A percentile compares a stretch with the other conserved stretches of the same genome.
Conservation (phyloP, 2,329 filamentous ascomycete species). For the Biscogniauxia sp. region DNA sequence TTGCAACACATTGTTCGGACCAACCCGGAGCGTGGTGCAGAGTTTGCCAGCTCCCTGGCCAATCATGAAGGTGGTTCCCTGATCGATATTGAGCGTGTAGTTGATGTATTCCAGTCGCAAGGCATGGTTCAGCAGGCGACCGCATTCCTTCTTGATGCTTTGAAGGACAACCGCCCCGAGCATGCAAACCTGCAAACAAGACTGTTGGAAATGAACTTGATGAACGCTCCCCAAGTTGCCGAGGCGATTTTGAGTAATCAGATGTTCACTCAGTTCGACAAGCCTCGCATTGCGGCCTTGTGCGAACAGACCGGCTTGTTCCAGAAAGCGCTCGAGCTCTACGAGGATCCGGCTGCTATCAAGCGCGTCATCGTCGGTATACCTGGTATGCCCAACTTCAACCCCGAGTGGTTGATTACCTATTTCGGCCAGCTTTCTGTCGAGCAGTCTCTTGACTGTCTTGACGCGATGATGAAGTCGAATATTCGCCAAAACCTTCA, state of each 20-base stretch:
- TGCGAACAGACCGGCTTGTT: constrained; percentile 90
- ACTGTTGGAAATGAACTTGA: constrained; percentile 94
- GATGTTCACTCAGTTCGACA: constrained; percentile 98
- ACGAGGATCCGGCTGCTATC: constrained; percentile 83
- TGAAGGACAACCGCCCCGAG: constrained; percentile 93
- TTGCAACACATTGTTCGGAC: constrained; percentile 89
- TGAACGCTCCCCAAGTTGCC: constrained; percentile 95
- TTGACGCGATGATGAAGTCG: constrained; percentile 92
- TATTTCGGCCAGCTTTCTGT: constrained; percentile 96
- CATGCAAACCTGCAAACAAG: constrained; percentile 92
- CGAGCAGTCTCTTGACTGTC: constrained; percentile 88
- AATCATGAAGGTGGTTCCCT: constrained; percentile 85
- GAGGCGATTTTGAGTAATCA: constrained; percentile 97
- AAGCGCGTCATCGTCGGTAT: constrained; percentile 89
- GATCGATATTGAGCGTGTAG: constrained; percentile 89
- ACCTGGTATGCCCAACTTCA: constrained; percentile 78
- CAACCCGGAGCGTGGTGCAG: constrained; percentile 89
- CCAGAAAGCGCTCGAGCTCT: constrained; percentile 88
- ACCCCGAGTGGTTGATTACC: constrained; percentile 83
- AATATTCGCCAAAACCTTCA: constrained; percentile 98
- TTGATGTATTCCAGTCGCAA: constrained; percentile 97
- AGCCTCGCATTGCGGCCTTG: constrained; percentile 78
- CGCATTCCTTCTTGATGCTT: constrained; percentile 92
- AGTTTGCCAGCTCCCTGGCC: constrained; percentile 89
- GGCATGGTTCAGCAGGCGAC: constrained; percentile 97